Evolutionary conservation across 441 rosid species (phyloP).

Genomic region (Breynia disticha): DNA sequence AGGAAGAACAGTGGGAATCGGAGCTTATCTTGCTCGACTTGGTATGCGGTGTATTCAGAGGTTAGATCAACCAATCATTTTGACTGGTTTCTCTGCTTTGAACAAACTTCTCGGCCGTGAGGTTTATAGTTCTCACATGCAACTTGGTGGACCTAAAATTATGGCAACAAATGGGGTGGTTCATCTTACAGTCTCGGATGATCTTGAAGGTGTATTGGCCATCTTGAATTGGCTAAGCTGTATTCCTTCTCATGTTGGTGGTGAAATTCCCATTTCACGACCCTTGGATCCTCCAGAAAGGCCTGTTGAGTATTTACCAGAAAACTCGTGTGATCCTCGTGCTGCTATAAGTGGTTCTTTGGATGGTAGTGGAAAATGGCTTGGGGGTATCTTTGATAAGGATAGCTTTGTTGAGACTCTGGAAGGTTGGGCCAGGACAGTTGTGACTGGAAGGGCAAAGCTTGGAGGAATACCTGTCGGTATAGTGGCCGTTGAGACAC

Average conservation of each 20-base stretch:
- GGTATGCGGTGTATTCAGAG: conserved; percentile 99
- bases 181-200: conserved; percentile 97
- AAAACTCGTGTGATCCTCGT: conserved; percentile 93
- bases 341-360: conserved; percentile 76
- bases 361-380: conserved; percentile 75
- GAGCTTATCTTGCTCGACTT: conserved; percentile 98
- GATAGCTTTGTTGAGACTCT: conserved; percentile 86
- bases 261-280: conserved; percentile 57
- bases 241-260: conserved; percentile 72
- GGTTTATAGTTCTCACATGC: conserved; percentile 99
- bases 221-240: conserved; percentile 95
- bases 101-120: conserved; percentile 99
- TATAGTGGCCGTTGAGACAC: conserved; percentile 99
- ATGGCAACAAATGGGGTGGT: conserved; percentile 99
- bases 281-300: conserved; percentile 84
- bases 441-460: conserved; percentile 97
- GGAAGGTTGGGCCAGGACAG: conserved; percentile 99
- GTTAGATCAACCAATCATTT: conserved; percentile 96
- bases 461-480: conserved; percentile 99
- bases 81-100: conserved; percentile 96
- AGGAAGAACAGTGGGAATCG: conserved; percentile 96
- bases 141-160: conserved; percentile 99
- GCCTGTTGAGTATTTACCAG: conserved; percentile 76
- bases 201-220: conserved; percentile 90
- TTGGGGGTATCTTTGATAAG: conserved; percentile 94